Conservation (phyloP, 352 stramenopile genomes). For the Pythium coloratum region DNA sequence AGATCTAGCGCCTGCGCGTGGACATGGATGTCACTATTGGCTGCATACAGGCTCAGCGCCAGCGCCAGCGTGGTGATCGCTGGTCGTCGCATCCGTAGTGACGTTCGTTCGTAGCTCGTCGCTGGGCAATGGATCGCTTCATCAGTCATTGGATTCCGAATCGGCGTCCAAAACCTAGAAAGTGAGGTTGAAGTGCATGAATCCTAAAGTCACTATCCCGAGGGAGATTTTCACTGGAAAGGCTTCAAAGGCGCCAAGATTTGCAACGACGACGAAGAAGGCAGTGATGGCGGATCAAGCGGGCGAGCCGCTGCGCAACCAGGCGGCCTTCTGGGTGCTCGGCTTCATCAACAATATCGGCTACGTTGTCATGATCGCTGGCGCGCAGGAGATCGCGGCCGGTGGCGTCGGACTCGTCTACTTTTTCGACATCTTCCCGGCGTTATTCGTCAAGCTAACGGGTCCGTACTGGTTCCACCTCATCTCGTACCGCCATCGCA, state of each 20-base stretch:
- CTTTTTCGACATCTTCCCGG: conserved; percentile 90
- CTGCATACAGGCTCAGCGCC: neutral
- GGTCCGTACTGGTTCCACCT: conserved; percentile 94
- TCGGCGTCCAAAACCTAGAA: conserved; percentile 20
- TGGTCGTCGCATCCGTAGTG: neutral
- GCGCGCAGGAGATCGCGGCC: conserved; percentile 90
- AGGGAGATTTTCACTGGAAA: neutral
- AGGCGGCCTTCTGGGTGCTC: conserved; percentile 89
- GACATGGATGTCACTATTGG: neutral
- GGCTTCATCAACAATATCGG: conserved; percentile 93
- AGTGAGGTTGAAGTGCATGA: conserved; percentile 20
- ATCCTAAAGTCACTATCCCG: neutral
- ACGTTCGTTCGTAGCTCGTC: neutral
- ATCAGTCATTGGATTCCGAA: neutral
- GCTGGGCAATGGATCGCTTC: neutral
- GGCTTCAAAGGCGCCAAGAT: neutral
- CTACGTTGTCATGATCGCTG: conserved; percentile 95
- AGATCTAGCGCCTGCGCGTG: conserved; percentile 17
- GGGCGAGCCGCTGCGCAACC: conserved; percentile 53
- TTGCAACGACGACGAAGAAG: neutral
- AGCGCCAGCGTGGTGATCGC: neutral
- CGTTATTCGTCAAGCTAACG: conserved; percentile 86
- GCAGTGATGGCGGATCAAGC: neutral
- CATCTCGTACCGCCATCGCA: conserved; percentile 86
- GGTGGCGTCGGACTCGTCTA: conserved; percentile 92